Evolutionary conservation across 768 basidiomycete species (phyloP).

Genomic region (Paxillus rubicundulus): DNA sequence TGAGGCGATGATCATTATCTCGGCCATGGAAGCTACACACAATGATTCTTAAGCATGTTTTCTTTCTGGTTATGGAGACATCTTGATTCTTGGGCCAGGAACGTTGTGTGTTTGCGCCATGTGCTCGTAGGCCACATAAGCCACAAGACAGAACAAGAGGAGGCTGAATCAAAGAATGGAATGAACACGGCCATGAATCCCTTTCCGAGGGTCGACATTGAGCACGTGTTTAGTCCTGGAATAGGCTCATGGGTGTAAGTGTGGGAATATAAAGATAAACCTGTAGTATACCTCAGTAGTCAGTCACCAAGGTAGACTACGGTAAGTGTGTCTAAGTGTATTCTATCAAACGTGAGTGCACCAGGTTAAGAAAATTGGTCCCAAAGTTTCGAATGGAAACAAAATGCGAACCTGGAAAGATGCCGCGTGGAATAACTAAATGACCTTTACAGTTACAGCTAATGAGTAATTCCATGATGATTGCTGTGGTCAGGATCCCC

Average conservation of each 20-base stretch:
- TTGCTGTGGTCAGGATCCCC: background rate
- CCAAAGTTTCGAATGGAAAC: constrained; percentile 7
- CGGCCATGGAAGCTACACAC: background rate
- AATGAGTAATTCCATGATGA: background rate
- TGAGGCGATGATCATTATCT: background rate
- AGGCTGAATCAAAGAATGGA: constrained; percentile 4
- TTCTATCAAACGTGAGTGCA: background rate
- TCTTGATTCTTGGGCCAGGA: background rate
- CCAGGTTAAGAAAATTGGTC: constrained; percentile 6
- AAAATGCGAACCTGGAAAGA: constrained; percentile 1
- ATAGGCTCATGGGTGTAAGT: constrained; percentile 7
- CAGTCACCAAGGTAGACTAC: too few relatives aligned
- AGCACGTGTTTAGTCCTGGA: constrained; percentile 6
- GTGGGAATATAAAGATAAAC: too few relatives aligned
- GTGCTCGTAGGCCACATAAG: constrained; percentile 3
- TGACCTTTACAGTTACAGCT: background rate
- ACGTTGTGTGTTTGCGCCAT: constrained; percentile 1
- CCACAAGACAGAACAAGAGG: constrained; percentile 4
- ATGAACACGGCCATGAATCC: constrained; percentile 4
- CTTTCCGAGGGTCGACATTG: background rate
- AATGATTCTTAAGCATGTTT: too few relatives aligned
- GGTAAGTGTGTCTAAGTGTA: too few relatives aligned
- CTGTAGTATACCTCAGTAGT: too few relatives aligned
- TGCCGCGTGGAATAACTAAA: background rate
- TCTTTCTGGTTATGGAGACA: too few relatives aligned